Percentiles rank a stretch among this genome's conserved stretches.
Conservation (phyloP, 2,329 filamentous ascomycete genomes). For the Fusarium anthophilum region DNA sequence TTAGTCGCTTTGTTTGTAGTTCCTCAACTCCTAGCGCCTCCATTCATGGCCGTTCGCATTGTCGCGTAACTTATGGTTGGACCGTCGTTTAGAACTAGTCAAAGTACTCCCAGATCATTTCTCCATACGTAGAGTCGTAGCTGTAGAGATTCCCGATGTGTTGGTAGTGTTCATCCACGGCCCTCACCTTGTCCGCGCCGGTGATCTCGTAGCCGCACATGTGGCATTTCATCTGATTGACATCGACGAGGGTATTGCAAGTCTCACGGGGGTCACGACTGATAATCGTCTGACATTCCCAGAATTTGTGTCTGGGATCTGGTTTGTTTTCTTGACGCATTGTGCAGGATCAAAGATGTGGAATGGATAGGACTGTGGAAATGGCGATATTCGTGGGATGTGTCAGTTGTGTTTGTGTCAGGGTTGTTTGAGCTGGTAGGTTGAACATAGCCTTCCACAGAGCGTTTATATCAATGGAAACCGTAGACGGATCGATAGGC, state of each 20-base stretch:
- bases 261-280: neutral
- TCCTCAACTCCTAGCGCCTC: neutral
- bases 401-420: neutral
- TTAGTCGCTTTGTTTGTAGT: neutral
- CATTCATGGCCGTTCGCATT: neutral
- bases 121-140: neutral
- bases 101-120: neutral
- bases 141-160: neutral
- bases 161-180: neutral
- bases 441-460: too few species aligned
- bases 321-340: neutral
- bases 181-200: neutral
- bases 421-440: neutral
- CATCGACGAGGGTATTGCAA: neutral
- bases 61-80: neutral
- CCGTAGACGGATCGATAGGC: fast-evolving
- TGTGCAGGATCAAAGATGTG: neutral
- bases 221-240: neutral
- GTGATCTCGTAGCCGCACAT: neutral
- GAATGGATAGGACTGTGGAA: neutral
- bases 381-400: neutral
- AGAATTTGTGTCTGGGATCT: neutral
- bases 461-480: neutral
- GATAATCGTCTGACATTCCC: neutral
- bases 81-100: neutral